A percentile compares a stretch with the other conserved stretches of the same genome.
phyloP scores from a whole-genome alignment of 345 rosid species.

The Iberis pinnata region DNA sequence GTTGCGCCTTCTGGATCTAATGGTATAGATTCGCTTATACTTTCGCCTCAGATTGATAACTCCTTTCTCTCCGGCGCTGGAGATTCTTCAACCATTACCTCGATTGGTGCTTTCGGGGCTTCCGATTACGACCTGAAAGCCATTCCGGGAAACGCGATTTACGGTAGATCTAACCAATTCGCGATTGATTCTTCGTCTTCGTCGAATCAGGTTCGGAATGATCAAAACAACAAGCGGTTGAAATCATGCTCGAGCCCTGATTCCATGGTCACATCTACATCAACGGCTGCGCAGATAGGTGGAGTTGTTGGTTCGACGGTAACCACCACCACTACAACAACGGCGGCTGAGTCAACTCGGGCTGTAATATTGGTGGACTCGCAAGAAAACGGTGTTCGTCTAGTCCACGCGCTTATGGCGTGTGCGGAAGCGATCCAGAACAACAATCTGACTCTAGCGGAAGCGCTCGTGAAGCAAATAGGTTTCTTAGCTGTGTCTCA shows the following conservation, averaged over 20 bases:
- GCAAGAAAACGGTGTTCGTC: constrained; percentile 77
- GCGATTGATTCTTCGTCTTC: constrained; percentile 35
- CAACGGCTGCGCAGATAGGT: constrained; percentile 21
- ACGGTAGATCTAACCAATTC: constrained; percentile 21
- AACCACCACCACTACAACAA: not conserved
- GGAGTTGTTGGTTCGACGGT: constrained; percentile 20
- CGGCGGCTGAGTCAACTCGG: constrained; percentile 25
- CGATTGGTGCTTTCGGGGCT: constrained; percentile 36
- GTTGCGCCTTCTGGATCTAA: constrained; percentile 7
- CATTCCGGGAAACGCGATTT: constrained; percentile 69
- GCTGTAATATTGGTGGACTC: constrained; percentile 70
- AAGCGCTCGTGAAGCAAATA: constrained; percentile 70
- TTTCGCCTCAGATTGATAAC: constrained; percentile 18
- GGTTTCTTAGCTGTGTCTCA: constrained; percentile 67
- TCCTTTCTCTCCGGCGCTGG: constrained; percentile 34
- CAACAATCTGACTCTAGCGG: constrained; percentile 53
- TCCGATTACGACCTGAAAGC: constrained; percentile 64
- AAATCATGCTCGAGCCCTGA: constrained; percentile 34
- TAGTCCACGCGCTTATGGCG: constrained; percentile 76
- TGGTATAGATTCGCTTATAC: not conserved
- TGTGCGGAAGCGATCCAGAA: constrained; percentile 83
- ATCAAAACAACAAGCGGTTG: constrained; percentile 32
- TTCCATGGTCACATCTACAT: constrained; percentile 28
- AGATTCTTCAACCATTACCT: constrained; percentile 37
- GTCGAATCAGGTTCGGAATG: not conserved